Evolutionary conservation across 2,329 filamentous ascomycete species (phyloP).

Genomic region (Ceratocystis huliohia): DNA sequence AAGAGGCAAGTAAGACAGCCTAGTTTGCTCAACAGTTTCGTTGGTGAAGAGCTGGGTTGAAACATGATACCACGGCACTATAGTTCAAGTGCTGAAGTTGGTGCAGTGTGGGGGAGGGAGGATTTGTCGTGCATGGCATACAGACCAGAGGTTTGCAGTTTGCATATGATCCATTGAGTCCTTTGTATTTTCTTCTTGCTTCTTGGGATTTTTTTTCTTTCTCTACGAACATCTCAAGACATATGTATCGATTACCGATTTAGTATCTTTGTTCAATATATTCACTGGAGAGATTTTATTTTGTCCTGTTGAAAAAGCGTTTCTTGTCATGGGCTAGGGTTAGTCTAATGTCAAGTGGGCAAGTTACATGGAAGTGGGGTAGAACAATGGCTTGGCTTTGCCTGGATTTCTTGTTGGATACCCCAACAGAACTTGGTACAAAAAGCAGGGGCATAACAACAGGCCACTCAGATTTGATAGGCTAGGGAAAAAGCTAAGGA

Average conservation of each 20-base stretch:
- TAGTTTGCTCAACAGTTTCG: constrained; percentile 2
- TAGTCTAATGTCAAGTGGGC: neutral
- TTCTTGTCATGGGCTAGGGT: neutral
- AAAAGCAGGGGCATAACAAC: neutral
- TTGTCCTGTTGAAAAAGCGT: neutral
- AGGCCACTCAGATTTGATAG: neutral
- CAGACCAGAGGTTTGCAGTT: constrained; percentile 26
- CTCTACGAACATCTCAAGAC: neutral
- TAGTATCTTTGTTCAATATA: constrained; percentile 8
- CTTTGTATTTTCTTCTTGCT: constrained; percentile 6
- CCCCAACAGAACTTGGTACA: neutral
- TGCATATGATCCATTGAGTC: constrained; percentile 20
- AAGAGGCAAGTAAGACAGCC: constrained; percentile 33
- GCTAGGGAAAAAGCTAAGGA: neutral
- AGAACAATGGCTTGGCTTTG: neutral
- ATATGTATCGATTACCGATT: neutral
- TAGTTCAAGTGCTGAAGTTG: constrained; percentile 15
- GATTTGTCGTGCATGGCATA: neutral
- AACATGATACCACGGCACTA: constrained; percentile 19
- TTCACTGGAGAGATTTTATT: neutral
- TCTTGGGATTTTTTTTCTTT: constrained; percentile 9
- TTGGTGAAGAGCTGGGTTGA: neutral
- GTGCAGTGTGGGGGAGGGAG: neutral
- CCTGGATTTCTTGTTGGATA: neutral
- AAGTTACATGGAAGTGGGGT: neutral